A percentile compares a stretch with the other conserved stretches of the same genome.
Conservation (phyloP, 2,329 filamentous ascomycete species). For the Mycosphaerelloides madeirae region DNA sequence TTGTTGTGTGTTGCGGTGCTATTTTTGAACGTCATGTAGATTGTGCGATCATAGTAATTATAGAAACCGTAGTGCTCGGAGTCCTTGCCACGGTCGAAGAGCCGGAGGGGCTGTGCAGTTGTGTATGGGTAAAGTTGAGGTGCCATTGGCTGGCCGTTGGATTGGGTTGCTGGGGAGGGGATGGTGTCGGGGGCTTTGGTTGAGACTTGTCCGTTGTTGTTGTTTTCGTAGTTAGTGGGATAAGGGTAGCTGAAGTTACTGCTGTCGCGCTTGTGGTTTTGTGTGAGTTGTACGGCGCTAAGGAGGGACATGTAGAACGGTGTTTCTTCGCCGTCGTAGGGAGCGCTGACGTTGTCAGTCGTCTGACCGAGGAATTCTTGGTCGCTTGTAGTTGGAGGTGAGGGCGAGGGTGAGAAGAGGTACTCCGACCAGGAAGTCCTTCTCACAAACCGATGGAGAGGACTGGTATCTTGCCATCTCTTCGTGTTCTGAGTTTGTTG, state of each 20-base stretch:
- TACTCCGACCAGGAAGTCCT: constrained; percentile 23
- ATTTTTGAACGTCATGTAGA: constrained; percentile 55
- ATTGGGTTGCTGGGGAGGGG: constrained; percentile 57
- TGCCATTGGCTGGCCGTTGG: constrained; percentile 67
- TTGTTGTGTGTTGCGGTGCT: constrained; percentile 18
- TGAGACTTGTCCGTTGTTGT: too few species aligned
- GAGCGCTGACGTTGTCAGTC: constrained; percentile 65
- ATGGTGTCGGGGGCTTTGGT: constrained; percentile 41
- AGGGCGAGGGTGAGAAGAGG: constrained; percentile 47
- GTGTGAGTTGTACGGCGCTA: constrained; percentile 30
- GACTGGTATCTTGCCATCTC: constrained; percentile 9
- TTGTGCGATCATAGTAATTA: constrained; percentile 80
- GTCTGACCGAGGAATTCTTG: constrained; percentile 79
- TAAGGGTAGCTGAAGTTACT: constrained; percentile 25
- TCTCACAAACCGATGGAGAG: constrained; percentile 4
- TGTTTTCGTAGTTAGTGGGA: neutral
- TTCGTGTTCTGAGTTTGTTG: constrained; percentile 5
- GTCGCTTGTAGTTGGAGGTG: constrained; percentile 61
- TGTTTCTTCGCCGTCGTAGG: constrained; percentile 78
- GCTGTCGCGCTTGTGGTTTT: constrained; percentile 17
- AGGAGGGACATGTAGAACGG: constrained; percentile 79
- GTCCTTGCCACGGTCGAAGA: constrained; percentile 75
- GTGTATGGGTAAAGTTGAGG: constrained; percentile 68
- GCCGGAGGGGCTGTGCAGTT: constrained; percentile 67
- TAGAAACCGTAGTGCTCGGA: constrained; percentile 94